Evolutionary conservation across 306 rosid species (phyloP), one percentile per base, ranked within the genome.

Genomic region (Cucumis melo): DNA sequence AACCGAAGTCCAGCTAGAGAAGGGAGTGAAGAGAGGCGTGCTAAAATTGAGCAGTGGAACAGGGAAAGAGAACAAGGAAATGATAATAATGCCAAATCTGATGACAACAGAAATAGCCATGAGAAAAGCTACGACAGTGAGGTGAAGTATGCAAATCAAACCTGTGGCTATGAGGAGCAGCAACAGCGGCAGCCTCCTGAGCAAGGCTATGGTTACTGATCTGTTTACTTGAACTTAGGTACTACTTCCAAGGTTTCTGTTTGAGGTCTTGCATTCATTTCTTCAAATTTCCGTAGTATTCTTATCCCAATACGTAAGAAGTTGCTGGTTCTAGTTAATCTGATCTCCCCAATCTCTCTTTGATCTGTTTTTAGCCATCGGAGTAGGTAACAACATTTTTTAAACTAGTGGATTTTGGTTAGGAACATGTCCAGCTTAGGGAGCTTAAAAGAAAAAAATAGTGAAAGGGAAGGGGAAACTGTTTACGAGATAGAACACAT

Each of bases 141-240:
- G 77, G 7, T 19, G n/a, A 80, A 81, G 59, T 78, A 83, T 62
- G 83, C 65, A 65, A 79, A 82, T 74, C 84, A 79, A 20, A 12
- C 73, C 76, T 58, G 78, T 81, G 82, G 76, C 62, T 57, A 78
- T 44, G 73, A 82, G 76, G 50, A 80, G 65, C 79, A 82, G 79
- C 83, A 72, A 39, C 86, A 76, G 44, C 82, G 24, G 84, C 86
- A 16, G 56, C 56, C 56, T 51, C 20, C 56, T 51, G 56, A 51
- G 56, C 56, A 16, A 51, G 56, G 56, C n/a, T 51, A 83, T 82
- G 83, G 80, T 54, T 83, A 79, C 81, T 85, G 85, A 89, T 78
- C 80, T 74, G 15, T 78, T 60, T 66, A 29, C 74, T 51, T n/a
- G 12, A 63, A 41, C 34, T 67, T 41, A 51, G 78, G 8, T 67